Percentiles rank a stretch among this genome's conserved stretches.
Conservation (phyloP, 2,329 filamentous ascomycete species). For the Colletotrichum sp. region DNA sequence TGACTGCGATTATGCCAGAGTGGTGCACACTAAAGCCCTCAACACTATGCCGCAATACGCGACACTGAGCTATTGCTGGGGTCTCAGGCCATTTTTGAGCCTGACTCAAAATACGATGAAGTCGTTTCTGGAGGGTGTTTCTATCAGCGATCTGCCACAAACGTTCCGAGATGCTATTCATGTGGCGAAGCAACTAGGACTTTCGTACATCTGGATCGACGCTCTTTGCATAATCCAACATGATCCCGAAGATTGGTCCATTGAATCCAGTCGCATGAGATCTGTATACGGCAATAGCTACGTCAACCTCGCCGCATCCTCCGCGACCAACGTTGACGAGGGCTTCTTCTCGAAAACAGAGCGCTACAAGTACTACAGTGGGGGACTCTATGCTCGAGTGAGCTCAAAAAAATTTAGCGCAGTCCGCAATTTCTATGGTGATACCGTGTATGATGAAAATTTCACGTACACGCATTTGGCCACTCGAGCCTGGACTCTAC, state of each 20-base stretch:
- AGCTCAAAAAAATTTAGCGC: too few species aligned
- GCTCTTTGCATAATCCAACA: not conserved
- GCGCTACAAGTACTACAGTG: not conserved
- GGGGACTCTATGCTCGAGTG: fast-evolving
- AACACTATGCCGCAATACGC: not conserved
- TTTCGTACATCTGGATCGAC: not conserved
- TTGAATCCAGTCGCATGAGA: not conserved
- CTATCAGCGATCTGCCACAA: fast-evolving
- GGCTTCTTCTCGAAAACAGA: not conserved
- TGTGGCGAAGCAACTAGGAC: fast-evolving
- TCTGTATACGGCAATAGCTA: not conserved
- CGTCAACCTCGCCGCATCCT: not conserved
- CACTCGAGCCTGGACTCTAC: not conserved
- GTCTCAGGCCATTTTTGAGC: not conserved
- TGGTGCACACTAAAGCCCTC: fast-evolving
- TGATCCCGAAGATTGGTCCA: not conserved
- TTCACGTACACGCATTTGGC: not conserved
- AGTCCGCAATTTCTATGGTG: not conserved
- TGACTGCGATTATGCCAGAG: fast-evolving
- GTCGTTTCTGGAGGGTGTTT: fast-evolving
- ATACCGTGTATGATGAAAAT: not conserved
- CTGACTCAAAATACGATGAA: fast-evolving
- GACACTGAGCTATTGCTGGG: not conserved
- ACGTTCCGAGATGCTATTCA: not conserved
- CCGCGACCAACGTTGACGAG: fast-evolving